A percentile compares a stretch with the other conserved stretches of the same genome.
Evolutionary conservation across 352 stramenopile genomes (phyloP).

Genomic region (Blastocystis sp.): DNA sequence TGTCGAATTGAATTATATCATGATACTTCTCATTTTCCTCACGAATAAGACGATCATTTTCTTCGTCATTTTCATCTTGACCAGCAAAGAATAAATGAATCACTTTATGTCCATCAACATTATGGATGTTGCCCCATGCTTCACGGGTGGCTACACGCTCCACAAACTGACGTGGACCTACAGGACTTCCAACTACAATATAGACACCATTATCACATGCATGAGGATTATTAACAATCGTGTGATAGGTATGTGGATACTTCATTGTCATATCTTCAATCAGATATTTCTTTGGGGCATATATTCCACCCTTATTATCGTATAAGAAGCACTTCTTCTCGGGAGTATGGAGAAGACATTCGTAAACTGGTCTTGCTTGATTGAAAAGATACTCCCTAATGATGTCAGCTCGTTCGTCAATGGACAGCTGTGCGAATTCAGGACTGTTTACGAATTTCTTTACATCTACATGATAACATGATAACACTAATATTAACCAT

Average conservation of each 20-base stretch:
- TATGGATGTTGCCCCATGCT: constrained; percentile 17
- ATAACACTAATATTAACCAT: neutral
- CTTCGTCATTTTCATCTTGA: constrained; percentile 28
- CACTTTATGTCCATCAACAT: constrained; percentile 22
- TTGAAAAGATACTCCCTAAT: neutral
- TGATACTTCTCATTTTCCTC: constrained; percentile 31
- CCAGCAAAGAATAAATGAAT: constrained; percentile 57
- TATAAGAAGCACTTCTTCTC: constrained; percentile 49
- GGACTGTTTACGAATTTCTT: constrained; percentile 27
- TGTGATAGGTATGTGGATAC: constrained; percentile 32
- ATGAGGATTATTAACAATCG: constrained; percentile 31
- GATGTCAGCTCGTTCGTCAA: neutral
- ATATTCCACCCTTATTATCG: neutral
- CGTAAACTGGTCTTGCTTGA: neutral
- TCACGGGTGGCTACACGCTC: constrained; percentile 17
- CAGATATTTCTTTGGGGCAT: constrained; percentile 23
- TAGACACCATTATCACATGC: neutral
- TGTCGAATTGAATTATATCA: constrained; percentile 59
- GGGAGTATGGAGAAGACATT: constrained; percentile 10
- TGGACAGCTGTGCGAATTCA: neutral
- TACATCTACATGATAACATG: neutral
- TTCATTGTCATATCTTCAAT: constrained; percentile 52
- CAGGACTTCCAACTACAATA: constrained; percentile 23
- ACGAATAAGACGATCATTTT: constrained; percentile 20
- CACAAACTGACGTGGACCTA: constrained; percentile 35